A percentile compares a stretch with the other conserved stretches of the same genome.
Evolutionary conservation across 2,329 filamentous ascomycete genomes (phyloP).

Genomic region (Nemania diffusa): DNA sequence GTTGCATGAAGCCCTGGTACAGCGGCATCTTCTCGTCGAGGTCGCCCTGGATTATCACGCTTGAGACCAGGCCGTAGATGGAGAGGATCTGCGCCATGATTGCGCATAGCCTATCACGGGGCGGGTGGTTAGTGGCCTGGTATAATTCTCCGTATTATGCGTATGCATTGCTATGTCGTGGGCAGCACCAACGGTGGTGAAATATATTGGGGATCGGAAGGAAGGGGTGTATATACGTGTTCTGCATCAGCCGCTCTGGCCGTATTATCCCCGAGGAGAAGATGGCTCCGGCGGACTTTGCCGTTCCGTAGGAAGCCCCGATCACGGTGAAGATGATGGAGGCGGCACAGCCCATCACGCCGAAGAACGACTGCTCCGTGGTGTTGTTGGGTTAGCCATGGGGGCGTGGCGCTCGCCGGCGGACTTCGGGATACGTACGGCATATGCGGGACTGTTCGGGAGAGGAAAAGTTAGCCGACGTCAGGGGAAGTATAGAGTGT

Average conservation of each 20-base stretch:
- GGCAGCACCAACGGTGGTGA: not conserved
- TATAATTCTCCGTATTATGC: not conserved
- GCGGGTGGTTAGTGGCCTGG: not conserved
- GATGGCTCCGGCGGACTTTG: conserved; percentile 78
- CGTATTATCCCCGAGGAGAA: conserved; percentile 57
- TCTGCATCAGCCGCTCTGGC: conserved; percentile 58
- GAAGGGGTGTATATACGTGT: conserved; percentile 45
- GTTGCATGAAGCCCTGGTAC: conserved; percentile 57
- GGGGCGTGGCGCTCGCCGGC: not conserved
- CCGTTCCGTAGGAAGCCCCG: conserved; percentile 96
- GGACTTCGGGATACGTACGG: conserved; percentile 49
- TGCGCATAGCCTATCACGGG: conserved; percentile 50
- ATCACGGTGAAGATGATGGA: conserved; percentile 96
- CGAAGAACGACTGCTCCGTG: conserved; percentile 73
- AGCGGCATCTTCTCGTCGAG: conserved; percentile 56
- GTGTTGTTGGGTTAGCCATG: not conserved
- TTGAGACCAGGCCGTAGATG: conserved; percentile 59
- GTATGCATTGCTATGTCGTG: not conserved
- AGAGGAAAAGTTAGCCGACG: not conserved
- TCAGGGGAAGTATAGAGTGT: conserved; percentile 1
- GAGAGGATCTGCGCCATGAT: conserved; percentile 61
- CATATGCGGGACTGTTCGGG: conserved; percentile 55
- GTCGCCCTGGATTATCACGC: conserved; percentile 57
- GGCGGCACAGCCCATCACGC: conserved; percentile 83
- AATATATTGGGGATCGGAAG: not conserved